Evolutionary conservation across 441 rosid genomes (phyloP), one percentile per base, ranked within the genome.

Genomic region (Lepidium campestre): DNA sequence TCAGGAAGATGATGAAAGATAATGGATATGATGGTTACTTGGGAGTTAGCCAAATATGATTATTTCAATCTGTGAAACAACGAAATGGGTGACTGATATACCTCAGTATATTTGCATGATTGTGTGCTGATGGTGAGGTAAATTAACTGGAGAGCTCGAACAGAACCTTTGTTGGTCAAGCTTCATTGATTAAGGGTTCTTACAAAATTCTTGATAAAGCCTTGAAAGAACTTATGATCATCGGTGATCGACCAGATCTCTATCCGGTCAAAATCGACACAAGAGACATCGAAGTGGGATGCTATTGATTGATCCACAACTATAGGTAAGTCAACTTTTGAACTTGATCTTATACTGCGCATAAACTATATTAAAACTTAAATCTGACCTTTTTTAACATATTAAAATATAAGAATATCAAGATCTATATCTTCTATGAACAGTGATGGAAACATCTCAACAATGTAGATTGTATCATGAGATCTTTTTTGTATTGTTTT

Each of bases 1-100:
- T 87, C 72, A 83, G 97, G 80, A 71, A 73, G 73, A 82, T 88
- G 82, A 86, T 91, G 96, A 81, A 75, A 75, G 83, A 79, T 67
- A 66, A 54, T 18, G 94, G 90, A 62, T 87, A 90, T 1, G 96
- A 89, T 80, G 92, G 94, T 37, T 81, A 76, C 61, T 65, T 84
- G 19, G 97, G 97, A 67, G 72, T 80, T 76, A 89, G 94, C 76
- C 84, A 74, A 60, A 60, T 17, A 73, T 22, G 13, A 53, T 36
- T 42, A 2, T 50, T 64, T 35, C 34, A 18, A 4, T 19, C 10
- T 44, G 52, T 17, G 27, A 32, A 40, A 48, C 59, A 35, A 31
- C 1, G 5, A 9, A 68, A 47, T 17, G 40, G 41, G 32, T 22
- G n/a, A 9, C 40, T 27, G 15, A 3, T 53, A 65, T 32, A 31